These are phyloP conservation scores for Castanea mollissima DNA, from an alignment of 306 rosid species.

Conservation along the genomic window DNA sequence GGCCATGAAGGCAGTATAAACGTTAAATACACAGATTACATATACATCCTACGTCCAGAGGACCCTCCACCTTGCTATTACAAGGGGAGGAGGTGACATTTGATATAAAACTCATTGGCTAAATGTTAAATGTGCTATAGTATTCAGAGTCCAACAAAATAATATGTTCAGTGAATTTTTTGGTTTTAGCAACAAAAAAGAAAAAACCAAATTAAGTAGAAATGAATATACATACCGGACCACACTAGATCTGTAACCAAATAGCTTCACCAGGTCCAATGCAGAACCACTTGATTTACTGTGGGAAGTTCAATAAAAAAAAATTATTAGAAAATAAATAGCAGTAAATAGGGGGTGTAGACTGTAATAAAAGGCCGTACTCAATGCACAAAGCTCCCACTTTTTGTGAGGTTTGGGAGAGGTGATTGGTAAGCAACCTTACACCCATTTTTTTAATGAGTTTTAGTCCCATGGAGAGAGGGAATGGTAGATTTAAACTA, in stretches of 20 bases:
- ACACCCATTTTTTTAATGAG: neutral
- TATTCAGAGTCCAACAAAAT: neutral
- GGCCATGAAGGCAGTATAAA: slow-evolving; percentile 8
- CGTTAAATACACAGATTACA: neutral
- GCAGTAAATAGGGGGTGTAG: neutral
- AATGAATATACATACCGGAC: slow-evolving; percentile 63
- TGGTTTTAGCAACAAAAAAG: slow-evolving; percentile 3
- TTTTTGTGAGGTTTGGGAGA: no score
- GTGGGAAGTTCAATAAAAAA: slow-evolving; percentile 4
- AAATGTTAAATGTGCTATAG: neutral
- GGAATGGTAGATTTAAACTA: neutral
- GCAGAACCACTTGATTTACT: slow-evolving; percentile 76
- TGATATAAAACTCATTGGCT: no score
- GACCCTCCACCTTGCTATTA: no score
- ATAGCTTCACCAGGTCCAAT: slow-evolving; percentile 85
- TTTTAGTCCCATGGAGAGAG: slow-evolving; percentile 5
- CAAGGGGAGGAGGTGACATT: no score
- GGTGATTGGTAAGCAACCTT: no score
- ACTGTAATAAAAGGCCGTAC: neutral
- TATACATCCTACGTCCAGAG: neutral
- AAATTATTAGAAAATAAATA: neutral
- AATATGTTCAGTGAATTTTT: neutral
- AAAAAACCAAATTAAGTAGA: neutral
- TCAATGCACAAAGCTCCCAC: no score
- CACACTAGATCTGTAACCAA: slow-evolving; percentile 78